Conservation (phyloP, 805 yeast species). For the Starmerella riodocensis region DNA sequence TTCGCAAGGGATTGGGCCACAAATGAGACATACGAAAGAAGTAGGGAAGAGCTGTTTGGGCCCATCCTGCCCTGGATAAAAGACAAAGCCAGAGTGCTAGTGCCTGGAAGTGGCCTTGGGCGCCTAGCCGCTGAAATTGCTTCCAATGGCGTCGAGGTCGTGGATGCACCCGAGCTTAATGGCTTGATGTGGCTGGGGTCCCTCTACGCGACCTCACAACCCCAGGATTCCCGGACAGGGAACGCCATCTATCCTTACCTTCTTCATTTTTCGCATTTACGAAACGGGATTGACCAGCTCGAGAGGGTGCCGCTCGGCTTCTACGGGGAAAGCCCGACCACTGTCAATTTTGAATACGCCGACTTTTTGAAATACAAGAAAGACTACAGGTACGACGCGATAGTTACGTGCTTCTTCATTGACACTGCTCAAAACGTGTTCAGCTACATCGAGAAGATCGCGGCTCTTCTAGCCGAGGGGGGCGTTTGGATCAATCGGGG, state of each 20-base stretch:
- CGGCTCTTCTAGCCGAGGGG: slow-evolving; percentile 33
- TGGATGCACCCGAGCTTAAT: slow-evolving; percentile 66
- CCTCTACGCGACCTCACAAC: slow-evolving; percentile 17
- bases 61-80: slow-evolving; percentile 38
- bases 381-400: slow-evolving; percentile 30
- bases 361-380: slow-evolving; percentile 48
- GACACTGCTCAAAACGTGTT: slow-evolving; percentile 86
- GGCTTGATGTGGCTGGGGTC: slow-evolving; percentile 52
- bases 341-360: slow-evolving; percentile 29
- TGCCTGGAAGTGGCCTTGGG: slow-evolving; percentile 87
- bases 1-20: slow-evolving; percentile 65
- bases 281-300: slow-evolving; percentile 36
- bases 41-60: slow-evolving; percentile 39
- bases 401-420: slow-evolving; percentile 52
- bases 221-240: neutral
- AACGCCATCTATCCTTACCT: slow-evolving; percentile 29
- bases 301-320: slow-evolving; percentile 18
- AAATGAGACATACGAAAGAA: slow-evolving; percentile 30
- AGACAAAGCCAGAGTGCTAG: slow-evolving; percentile 33
- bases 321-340: neutral
- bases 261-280: slow-evolving; percentile 59
- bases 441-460: slow-evolving; percentile 58
- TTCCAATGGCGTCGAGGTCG: slow-evolving; percentile 21
- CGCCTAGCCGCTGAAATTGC: slow-evolving; percentile 55
- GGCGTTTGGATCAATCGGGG: slow-evolving; percentile 84